Percentiles rank a stretch among this genome's conserved stretches.
phyloP scores from a whole-genome alignment of 2,329 filamentous ascomycete genomes.

The Samsoniella hepiali region DNA sequence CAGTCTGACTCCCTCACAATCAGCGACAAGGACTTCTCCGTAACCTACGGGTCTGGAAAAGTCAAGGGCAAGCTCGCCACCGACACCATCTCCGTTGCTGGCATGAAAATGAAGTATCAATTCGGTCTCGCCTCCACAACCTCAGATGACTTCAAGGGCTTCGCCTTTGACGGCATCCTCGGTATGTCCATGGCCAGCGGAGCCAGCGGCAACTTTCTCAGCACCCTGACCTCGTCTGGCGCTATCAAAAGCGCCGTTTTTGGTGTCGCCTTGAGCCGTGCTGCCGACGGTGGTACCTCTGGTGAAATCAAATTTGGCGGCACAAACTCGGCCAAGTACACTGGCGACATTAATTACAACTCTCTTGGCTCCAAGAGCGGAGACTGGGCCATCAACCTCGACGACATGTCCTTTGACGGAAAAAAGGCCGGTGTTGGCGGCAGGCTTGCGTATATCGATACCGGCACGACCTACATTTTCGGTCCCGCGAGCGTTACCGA shows the following conservation, averaged over 20 bases:
- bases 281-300: constrained; percentile 61
- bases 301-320: constrained; percentile 77
- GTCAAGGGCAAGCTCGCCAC: constrained; percentile 64
- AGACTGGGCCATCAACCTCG: constrained; percentile 72
- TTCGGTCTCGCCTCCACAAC: constrained; percentile 73
- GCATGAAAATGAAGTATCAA: constrained; percentile 58
- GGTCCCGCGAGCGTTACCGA: constrained; percentile 65
- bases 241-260: constrained; percentile 63
- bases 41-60: constrained; percentile 74
- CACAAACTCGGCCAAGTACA: constrained; percentile 63
- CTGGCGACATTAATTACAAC: constrained; percentile 66
- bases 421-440: constrained; percentile 52
- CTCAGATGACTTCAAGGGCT: constrained; percentile 70
- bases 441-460: constrained; percentile 71
- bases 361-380: constrained; percentile 47
- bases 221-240: constrained; percentile 54
- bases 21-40: constrained; percentile 54
- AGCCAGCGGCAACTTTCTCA: constrained; percentile 63
- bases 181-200: constrained; percentile 66
- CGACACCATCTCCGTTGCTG: constrained; percentile 66
- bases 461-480: constrained; percentile 77
- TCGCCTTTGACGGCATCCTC: constrained; percentile 85
- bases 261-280: constrained; percentile 67
- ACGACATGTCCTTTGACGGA: constrained; percentile 61
- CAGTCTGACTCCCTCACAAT: constrained; percentile 63